Evolutionary conservation across 139 green algal genomes (phyloP).

Genomic region (Pseudopediastrum boryanum): DNA sequence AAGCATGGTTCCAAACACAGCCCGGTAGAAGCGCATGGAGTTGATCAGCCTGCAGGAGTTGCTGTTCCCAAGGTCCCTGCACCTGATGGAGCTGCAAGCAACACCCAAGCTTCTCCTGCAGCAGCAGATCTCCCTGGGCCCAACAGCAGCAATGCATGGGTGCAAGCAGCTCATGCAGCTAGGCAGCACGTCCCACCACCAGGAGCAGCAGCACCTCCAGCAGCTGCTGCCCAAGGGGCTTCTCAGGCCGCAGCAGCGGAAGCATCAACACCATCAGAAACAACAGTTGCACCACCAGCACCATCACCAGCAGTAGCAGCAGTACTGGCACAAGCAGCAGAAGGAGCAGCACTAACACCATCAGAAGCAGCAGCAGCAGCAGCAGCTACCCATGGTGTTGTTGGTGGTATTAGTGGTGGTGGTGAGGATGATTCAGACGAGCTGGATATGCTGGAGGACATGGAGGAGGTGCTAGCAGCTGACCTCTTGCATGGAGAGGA

Average conservation of each 20-base stretch:
- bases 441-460: conserved; percentile 31
- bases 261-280: background rate
- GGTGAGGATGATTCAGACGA: conserved; percentile 8
- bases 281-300: background rate
- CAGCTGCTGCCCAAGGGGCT: too few species aligned
- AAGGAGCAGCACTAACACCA: background rate
- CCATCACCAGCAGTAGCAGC: background rate
- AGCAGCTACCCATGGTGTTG: background rate
- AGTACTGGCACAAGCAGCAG: conserved; percentile 1
- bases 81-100: too few species aligned
- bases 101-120: background rate
- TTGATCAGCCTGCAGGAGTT: too few species aligned
- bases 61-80: too few species aligned
- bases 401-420: background rate
- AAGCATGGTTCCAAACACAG: too few species aligned
- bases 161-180: background rate
- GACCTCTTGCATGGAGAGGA: too few species aligned
- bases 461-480: conserved; percentile 31
- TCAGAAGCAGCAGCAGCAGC: background rate
- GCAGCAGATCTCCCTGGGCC: background rate
- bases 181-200: background rate
- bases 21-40: too few species aligned
- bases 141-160: background rate
- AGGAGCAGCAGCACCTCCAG: background rate
- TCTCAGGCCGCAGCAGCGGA: background rate